These are phyloP conservation scores for Trametes versicolor DNA, from an alignment of 1,284 basidiomycete species.

Conservation along the genomic window DNA sequence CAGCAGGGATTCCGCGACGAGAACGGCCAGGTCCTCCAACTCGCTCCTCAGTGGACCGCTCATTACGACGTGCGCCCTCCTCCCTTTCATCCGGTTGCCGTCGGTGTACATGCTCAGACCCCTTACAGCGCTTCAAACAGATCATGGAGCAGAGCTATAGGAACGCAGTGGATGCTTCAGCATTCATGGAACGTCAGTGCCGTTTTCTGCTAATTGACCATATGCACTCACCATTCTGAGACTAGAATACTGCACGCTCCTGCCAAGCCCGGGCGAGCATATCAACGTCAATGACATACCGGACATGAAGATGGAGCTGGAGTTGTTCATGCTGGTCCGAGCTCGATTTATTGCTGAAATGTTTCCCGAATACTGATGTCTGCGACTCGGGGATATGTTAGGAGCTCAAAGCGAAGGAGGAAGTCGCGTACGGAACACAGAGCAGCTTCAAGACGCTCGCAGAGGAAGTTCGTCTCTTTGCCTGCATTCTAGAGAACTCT, in stretches of 20 bases:
- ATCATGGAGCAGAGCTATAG: constrained; percentile 13
- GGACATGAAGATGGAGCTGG: constrained; percentile 8
- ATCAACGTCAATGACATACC: neutral
- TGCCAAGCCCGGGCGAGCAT: no score
- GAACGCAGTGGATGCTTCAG: constrained; percentile 15
- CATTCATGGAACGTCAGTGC: constrained; percentile 12
- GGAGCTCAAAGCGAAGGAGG: constrained; percentile 6
- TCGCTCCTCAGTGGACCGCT: neutral
- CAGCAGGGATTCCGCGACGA: neutral
- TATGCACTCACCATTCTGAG: no score
- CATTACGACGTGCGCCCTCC: neutral
- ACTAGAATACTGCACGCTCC: constrained; percentile 11
- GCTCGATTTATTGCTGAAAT: no score
- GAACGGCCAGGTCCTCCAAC: neutral
- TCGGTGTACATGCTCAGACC: no score
- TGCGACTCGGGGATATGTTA: no score
- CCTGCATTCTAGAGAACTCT: constrained; percentile 2
- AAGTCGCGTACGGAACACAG: constrained; percentile 3
- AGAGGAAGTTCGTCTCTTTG: constrained; percentile 11
- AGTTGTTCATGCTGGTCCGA: constrained; percentile 8
- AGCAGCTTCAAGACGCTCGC: constrained; percentile 14
- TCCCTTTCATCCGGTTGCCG: neutral
- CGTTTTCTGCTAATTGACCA: neutral
- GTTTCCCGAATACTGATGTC: no score
- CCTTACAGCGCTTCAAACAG: constrained; percentile 10